phyloP scores from a whole-genome alignment of 345 rosid genomes.

The Aurinia saxatilis region DNA sequence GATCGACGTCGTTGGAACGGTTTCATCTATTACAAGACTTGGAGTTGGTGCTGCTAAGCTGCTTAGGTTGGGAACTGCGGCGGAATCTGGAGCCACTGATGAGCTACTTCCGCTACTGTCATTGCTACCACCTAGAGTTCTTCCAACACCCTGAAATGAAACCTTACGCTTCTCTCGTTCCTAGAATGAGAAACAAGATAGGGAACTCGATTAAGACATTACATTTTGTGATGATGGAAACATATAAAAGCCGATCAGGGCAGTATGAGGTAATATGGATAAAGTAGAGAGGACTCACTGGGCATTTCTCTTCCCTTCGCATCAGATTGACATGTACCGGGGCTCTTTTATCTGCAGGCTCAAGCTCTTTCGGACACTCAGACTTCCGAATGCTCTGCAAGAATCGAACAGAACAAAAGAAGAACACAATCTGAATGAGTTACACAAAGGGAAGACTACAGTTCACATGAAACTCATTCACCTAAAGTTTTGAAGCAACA shows the following conservation, averaged over 20 bases:
- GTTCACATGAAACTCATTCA: not conserved
- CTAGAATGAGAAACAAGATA: constrained; percentile 34
- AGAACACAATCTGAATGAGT: not conserved
- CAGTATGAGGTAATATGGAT: not conserved
- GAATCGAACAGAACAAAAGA: not conserved
- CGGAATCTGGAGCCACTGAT: constrained; percentile 13
- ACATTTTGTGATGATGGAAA: not conserved
- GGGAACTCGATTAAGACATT: not conserved
- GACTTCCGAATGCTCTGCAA: constrained; percentile 87
- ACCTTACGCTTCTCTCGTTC: constrained; percentile 56
- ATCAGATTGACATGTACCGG: constrained; percentile 86
- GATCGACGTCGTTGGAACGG: constrained; percentile 65
- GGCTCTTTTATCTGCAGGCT: constrained; percentile 83
- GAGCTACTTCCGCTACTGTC: constrained; percentile 22
- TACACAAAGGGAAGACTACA: not conserved
- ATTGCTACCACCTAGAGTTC: constrained; percentile 64
- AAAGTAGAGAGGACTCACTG: constrained; percentile 47
- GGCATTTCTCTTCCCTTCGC: constrained; percentile 68
- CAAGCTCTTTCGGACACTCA: constrained; percentile 98
- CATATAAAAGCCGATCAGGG: not conserved
- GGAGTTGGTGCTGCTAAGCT: constrained; percentile 25
- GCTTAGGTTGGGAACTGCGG: constrained; percentile 32
- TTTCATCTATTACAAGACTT: constrained; percentile 50
- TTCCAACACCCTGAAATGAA: constrained; percentile 90
- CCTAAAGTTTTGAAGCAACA: too few species aligned